A percentile compares a stretch with the other conserved stretches of the same genome.
Conservation (phyloP, 441 rosid species). For the Populus tomentosa region DNA sequence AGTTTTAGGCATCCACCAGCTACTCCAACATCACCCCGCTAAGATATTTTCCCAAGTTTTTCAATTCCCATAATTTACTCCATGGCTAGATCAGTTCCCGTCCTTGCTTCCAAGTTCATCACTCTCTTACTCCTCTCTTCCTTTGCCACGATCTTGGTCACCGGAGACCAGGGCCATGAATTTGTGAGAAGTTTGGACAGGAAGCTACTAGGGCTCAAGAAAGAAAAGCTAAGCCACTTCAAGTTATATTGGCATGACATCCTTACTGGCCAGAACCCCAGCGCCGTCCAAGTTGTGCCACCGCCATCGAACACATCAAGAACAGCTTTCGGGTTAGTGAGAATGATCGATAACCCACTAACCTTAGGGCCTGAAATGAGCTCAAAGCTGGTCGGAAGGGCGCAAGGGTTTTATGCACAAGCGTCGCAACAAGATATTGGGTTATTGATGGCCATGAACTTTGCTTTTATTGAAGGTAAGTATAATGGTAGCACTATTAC, state of each 20-base stretch:
- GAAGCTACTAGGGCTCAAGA: constrained; percentile 35
- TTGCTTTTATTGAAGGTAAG: constrained; percentile 54
- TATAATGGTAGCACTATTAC: constrained; percentile 58
- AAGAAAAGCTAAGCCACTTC: constrained; percentile 41
- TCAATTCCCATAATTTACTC: neutral
- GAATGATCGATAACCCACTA: constrained; percentile 54
- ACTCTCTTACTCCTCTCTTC: constrained; percentile 23
- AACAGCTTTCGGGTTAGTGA: constrained; percentile 28
- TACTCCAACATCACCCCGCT: neutral
- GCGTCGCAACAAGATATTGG: constrained; percentile 39
- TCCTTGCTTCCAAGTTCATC: constrained; percentile 14
- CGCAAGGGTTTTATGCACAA: constrained; percentile 49
- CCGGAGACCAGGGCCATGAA: constrained; percentile 11
- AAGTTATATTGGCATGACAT: constrained; percentile 41
- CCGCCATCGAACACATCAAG: constrained; percentile 16
- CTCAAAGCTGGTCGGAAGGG: constrained; percentile 47
- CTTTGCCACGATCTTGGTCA: constrained; percentile 7
- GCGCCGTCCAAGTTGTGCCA: constrained; percentile 17
- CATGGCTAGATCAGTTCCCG: constrained; percentile 27
- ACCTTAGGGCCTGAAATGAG: constrained; percentile 42
- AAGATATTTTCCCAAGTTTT: neutral
- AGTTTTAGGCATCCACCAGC: neutral
- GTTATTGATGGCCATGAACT: constrained; percentile 59
- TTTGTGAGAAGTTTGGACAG: constrained; percentile 34
- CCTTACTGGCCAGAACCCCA: constrained; percentile 22